A percentile compares a stretch with the other conserved stretches of the same genome.
Evolutionary conservation across 2,329 filamentous ascomycete species (phyloP).

Genomic region (Pseudogymnoascus sp.): DNA sequence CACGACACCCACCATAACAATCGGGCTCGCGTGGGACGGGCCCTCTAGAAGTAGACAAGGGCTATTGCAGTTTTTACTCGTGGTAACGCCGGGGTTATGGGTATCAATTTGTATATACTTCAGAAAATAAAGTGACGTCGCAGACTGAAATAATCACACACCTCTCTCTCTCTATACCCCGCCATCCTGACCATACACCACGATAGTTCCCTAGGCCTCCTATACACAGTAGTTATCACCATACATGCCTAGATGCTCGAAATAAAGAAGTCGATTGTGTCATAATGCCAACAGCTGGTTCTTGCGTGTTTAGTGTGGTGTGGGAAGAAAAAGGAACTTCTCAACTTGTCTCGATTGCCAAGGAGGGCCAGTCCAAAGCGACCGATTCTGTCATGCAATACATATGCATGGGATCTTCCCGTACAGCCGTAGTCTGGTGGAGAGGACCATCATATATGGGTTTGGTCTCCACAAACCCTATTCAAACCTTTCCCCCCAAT

Average conservation of each 20-base stretch:
- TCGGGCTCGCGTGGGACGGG: background rate
- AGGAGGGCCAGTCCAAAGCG: conserved; percentile 1
- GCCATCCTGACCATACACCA: background rate
- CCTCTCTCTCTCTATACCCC: background rate
- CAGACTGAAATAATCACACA: background rate
- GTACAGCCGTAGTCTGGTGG: conserved; percentile 7
- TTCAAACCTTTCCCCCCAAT: conserved; percentile 7
- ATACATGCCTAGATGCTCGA: background rate
- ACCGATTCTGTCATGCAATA: background rate
- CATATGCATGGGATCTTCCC: conserved; percentile 8
- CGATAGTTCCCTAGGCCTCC: background rate
- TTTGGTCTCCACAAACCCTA: conserved; percentile 9
- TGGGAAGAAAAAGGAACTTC: background rate
- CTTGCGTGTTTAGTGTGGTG: background rate
- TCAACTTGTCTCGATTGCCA: background rate
- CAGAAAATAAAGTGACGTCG: background rate
- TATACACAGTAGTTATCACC: background rate
- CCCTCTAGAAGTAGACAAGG: background rate
- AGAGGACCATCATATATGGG: conserved; percentile 8
- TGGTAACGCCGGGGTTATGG: background rate
- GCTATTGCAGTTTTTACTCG: background rate
- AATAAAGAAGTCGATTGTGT: background rate
- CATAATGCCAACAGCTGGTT: background rate
- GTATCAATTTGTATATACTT: background rate
- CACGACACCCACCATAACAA: background rate